phyloP scores from a whole-genome alignment of 495 filamentous ascomycete species.

The Penicillium atrosanguineum region DNA sequence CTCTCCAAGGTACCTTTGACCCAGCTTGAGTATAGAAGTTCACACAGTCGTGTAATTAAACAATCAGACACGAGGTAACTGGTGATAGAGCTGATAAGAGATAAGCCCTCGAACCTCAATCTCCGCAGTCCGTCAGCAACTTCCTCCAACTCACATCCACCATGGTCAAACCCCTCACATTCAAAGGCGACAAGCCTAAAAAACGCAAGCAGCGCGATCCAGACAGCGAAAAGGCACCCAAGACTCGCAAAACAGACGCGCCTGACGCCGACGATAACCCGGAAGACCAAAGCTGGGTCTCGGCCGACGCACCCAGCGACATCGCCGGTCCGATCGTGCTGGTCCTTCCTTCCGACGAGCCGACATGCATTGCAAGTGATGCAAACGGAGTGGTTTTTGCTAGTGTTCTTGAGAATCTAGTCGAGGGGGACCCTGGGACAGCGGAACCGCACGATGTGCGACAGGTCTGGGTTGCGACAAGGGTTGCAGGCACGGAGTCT shows the following conservation, averaged over 20 bases:
- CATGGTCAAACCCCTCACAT: constrained; percentile 78
- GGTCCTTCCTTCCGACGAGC: constrained; percentile 65
- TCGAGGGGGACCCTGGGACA: constrained; percentile 71
- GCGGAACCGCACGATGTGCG: constrained; percentile 93
- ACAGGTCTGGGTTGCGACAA: constrained; percentile 91
- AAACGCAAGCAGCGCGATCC: constrained; percentile 68
- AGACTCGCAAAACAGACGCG: constrained; percentile 35
- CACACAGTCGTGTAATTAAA: not conserved
- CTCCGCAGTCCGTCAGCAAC: constrained; percentile 4
- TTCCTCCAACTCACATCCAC: constrained; percentile 4
- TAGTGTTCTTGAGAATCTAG: constrained; percentile 74
- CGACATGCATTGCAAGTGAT: constrained; percentile 78
- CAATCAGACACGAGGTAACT: not conserved
- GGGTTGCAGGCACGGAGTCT: constrained; percentile 74
- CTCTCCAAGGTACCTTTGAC: not conserved
- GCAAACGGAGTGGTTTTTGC: constrained; percentile 80
- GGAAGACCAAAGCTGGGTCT: constrained; percentile 86
- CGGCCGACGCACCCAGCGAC: constrained; percentile 71
- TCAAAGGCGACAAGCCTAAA: constrained; percentile 96
- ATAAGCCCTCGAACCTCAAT: not conserved
- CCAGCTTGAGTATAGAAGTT: not conserved
- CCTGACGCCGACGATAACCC: constrained; percentile 27
- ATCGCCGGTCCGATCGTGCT: constrained; percentile 82
- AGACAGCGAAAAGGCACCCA: constrained; percentile 39
- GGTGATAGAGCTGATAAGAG: not conserved